phyloP scores from a whole-genome alignment of 2,329 filamentous ascomycete species.

The Epichloe gansuensis region DNA sequence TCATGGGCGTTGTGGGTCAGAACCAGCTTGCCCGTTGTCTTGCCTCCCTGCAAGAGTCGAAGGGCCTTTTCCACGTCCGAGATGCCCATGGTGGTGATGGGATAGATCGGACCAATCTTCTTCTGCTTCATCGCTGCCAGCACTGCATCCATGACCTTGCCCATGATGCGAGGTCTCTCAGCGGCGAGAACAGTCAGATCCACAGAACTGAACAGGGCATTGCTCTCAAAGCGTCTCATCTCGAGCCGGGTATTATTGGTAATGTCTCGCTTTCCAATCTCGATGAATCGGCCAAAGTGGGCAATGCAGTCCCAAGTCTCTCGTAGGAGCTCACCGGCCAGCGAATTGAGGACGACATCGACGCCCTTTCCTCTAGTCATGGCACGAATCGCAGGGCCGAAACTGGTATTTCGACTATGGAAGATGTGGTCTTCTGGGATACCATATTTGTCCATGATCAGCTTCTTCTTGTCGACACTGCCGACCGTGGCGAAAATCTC shows the following conservation, averaged over 20 bases:
- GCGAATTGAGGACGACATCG: constrained; percentile 52
- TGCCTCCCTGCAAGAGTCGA: constrained; percentile 22
- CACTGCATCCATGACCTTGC: constrained; percentile 19
- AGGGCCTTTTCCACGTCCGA: constrained; percentile 27
- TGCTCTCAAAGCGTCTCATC: constrained; percentile 36
- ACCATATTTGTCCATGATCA: constrained; percentile 25
- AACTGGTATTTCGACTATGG: constrained; percentile 14
- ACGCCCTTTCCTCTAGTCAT: constrained; percentile 40
- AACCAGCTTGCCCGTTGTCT: constrained; percentile 29
- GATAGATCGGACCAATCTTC: constrained; percentile 23
- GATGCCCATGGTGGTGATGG: constrained; percentile 23
- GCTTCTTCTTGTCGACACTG: constrained; percentile 21
- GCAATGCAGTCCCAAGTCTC: constrained; percentile 33
- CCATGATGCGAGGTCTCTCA: constrained; percentile 28
- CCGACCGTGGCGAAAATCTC: constrained; percentile 31
- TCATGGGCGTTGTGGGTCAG: constrained; percentile 23
- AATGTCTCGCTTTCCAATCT: constrained; percentile 28
- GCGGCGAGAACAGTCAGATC: constrained; percentile 32
- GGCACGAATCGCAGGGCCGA: constrained; percentile 12
- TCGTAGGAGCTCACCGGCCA: constrained; percentile 15
- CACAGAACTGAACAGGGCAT: constrained; percentile 33
- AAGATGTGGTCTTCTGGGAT: constrained; percentile 23
- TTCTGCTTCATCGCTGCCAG: constrained; percentile 14
- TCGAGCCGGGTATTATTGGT: constrained; percentile 30
- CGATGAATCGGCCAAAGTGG: constrained; percentile 31